Evolutionary conservation across 2,329 filamentous ascomycete genomes (phyloP).

Genomic region (Ophiostoma triangulosporum): DNA sequence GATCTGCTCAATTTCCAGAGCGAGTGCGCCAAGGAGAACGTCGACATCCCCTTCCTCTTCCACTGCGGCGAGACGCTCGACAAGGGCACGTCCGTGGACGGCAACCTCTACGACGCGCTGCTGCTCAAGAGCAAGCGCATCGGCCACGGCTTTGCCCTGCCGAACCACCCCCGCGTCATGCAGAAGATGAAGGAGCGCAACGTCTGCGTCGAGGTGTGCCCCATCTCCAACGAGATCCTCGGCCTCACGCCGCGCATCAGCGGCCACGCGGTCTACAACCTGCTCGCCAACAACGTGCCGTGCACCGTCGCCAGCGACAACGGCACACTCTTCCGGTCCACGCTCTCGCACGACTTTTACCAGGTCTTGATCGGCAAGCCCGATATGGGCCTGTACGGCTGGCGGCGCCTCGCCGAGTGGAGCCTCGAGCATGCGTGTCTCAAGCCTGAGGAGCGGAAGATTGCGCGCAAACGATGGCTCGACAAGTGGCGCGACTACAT

Average conservation of each 20-base stretch:
- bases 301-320: slow-evolving; percentile 67
- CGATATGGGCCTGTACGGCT: slow-evolving; percentile 54
- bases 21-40: slow-evolving; percentile 30
- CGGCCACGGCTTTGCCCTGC: slow-evolving; percentile 58
- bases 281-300: slow-evolving; percentile 59
- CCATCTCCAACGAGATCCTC: slow-evolving; percentile 64
- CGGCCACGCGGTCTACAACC: slow-evolving; percentile 52
- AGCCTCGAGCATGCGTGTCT: slow-evolving; percentile 49
- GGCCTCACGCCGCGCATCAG: slow-evolving; percentile 52
- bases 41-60: slow-evolving; percentile 59
- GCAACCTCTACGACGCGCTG: slow-evolving; percentile 56
- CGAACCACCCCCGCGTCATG: slow-evolving; percentile 54
- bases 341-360: slow-evolving; percentile 64
- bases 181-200: slow-evolving; percentile 47
- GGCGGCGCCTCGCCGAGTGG: slow-evolving; percentile 55
- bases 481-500: slow-evolving; percentile 46
- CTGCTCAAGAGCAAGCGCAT: slow-evolving; percentile 54
- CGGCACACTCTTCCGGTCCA: slow-evolving; percentile 58
- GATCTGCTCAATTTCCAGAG: slow-evolving; percentile 44
- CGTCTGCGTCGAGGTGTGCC: slow-evolving; percentile 63
- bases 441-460: slow-evolving; percentile 30
- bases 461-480: slow-evolving; percentile 33
- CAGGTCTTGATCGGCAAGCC: slow-evolving; percentile 57
- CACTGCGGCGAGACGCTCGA: slow-evolving; percentile 67
- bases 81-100: slow-evolving; percentile 48